These are phyloP conservation scores for Cladosporium cucumerinum DNA, from an alignment of 2,329 filamentous ascomycete species.

Conservation along the genomic window DNA sequence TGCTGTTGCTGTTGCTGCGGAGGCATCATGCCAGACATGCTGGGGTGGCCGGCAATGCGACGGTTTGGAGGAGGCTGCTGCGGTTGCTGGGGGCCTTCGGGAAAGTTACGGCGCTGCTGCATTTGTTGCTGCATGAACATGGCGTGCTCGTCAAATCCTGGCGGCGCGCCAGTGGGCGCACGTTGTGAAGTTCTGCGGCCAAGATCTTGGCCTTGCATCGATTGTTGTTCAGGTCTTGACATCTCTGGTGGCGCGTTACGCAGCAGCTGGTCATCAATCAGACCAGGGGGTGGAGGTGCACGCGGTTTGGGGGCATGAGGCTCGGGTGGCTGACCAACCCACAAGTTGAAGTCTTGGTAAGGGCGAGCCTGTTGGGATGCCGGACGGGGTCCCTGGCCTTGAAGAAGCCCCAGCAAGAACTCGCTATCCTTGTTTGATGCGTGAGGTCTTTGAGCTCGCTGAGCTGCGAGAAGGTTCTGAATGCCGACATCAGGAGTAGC, in stretches of 20 bases:
- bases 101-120: constrained; percentile 26
- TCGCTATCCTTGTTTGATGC: constrained; percentile 64
- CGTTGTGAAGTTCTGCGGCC: constrained; percentile 29
- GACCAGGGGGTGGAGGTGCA: constrained; percentile 33
- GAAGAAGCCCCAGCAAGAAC: constrained; percentile 79
- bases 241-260: constrained; percentile 26
- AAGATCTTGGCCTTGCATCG: constrained; percentile 21
- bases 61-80: constrained; percentile 20
- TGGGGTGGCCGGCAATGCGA: constrained; percentile 29
- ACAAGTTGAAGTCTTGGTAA: constrained; percentile 34
- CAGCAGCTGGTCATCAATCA: constrained; percentile 36
- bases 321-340: constrained; percentile 33
- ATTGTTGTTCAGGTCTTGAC: constrained; percentile 22
- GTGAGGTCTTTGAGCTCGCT: constrained; percentile 38
- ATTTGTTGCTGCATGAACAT: constrained; percentile 27
- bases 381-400: constrained; percentile 37
- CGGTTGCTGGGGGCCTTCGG: constrained; percentile 25
- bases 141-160: constrained; percentile 34
- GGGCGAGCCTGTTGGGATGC: constrained; percentile 34
- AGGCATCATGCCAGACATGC: constrained; percentile 30
- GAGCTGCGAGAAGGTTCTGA: constrained; percentile 38
- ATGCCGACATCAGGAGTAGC: constrained; percentile 34
- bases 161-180: constrained; percentile 25
- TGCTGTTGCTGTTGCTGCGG: constrained; percentile 21
- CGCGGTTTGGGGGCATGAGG: constrained; percentile 38